phyloP scores from a whole-genome alignment of 768 basidiomycete genomes.

The Boletus reticulatus region DNA sequence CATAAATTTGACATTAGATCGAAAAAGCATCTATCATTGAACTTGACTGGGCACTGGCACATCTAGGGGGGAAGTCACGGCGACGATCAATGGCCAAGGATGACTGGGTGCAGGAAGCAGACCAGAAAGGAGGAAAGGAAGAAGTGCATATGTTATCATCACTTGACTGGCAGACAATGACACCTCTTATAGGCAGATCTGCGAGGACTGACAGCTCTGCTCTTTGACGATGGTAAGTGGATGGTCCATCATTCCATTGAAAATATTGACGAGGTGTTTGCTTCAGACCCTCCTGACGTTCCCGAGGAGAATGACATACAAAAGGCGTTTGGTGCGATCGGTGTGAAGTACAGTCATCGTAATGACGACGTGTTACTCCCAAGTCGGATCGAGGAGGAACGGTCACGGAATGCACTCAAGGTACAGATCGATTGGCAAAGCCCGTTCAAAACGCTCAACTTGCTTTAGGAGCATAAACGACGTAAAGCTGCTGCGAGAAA shows the following conservation, averaged over 20 bases:
- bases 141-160: constrained; percentile 10
- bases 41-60: constrained; percentile 77
- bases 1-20: constrained; percentile 48
- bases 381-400: constrained; percentile 66
- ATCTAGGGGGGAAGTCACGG: constrained; percentile 48
- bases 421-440: constrained; percentile 30
- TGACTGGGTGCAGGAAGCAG: constrained; percentile 45
- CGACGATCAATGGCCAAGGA: constrained; percentile 31
- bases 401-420: constrained; percentile 51
- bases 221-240: constrained; percentile 65
- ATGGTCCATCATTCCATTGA: background rate
- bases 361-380: constrained; percentile 70
- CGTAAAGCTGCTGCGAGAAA: constrained; percentile 23
- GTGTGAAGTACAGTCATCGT: constrained; percentile 70
- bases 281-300: constrained; percentile 38
- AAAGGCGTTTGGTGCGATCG: constrained; percentile 55
- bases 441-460: constrained; percentile 2
- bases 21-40: constrained; percentile 72
- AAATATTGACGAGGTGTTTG: background rate
- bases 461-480: constrained; percentile 26
- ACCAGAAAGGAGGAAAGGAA: constrained; percentile 44
- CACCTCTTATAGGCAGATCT: constrained; percentile 44
- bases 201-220: constrained; percentile 59
- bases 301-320: constrained; percentile 50
- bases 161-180: background rate